phyloP scores from a whole-genome alignment of 306 rosid species.

The Rubus parviflorus region DNA sequence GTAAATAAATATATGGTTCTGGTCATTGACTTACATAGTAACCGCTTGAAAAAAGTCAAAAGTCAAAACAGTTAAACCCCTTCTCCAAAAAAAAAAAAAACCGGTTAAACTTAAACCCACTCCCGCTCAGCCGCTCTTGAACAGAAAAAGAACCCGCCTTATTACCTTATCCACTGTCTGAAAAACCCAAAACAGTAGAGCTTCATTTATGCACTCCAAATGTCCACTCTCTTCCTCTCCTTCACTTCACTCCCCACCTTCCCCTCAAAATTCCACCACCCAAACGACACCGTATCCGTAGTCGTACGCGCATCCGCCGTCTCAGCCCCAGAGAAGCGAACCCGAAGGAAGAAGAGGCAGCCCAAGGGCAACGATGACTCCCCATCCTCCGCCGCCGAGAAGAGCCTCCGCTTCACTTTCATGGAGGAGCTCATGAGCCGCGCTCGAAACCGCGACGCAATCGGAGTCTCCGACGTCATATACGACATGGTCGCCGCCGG shows the following conservation, averaged over 20 bases:
- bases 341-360: constrained; percentile 54
- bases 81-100: neutral
- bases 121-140: constrained; percentile 12
- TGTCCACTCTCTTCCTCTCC: constrained; percentile 28
- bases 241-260: neutral
- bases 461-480: constrained; percentile 67
- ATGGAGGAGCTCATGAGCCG: constrained; percentile 97
- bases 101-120: neutral
- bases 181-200: neutral
- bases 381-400: constrained; percentile 51
- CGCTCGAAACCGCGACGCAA: constrained; percentile 64
- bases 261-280: constrained; percentile 21
- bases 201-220: constrained; percentile 9
- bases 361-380: constrained; percentile 46
- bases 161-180: constrained; percentile 19
- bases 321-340: constrained; percentile 59
- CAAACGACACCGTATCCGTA: constrained; percentile 18
- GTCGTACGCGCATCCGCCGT: constrained; percentile 50
- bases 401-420: constrained; percentile 74
- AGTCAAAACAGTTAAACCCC: neutral
- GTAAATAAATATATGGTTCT: too few relatives aligned
- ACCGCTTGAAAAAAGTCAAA: neutral
- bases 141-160: neutral
- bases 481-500: constrained; percentile 98
- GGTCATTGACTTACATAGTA: too few relatives aligned